Percentiles rank a stretch among this genome's conserved stretches.
Conservation (phyloP, 2,329 filamentous ascomycete genomes). For the Aureobasidium namibiae region DNA sequence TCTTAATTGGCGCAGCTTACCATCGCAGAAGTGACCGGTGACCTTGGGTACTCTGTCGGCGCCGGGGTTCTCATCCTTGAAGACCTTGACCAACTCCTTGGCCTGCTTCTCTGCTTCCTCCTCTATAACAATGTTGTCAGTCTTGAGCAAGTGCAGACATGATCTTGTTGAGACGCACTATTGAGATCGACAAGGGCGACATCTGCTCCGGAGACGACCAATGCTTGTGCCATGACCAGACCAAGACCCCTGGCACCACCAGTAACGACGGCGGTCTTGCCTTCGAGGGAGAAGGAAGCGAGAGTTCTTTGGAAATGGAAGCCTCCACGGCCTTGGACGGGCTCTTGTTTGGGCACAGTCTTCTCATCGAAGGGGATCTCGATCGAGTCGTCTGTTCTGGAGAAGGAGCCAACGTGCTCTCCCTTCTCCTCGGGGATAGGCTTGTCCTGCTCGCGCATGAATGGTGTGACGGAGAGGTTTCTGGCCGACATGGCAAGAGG, state of each 20-base stretch:
- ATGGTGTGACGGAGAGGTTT: constrained; percentile 1
- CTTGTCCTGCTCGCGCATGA: constrained; percentile 17
- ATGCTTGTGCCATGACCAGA: constrained; percentile 84
- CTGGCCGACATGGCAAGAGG: constrained; percentile 8
- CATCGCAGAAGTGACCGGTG: constrained; percentile 79
- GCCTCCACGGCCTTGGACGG: constrained; percentile 68
- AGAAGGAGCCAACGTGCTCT: constrained; percentile 57
- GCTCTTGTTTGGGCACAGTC: constrained; percentile 61
- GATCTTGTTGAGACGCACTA: constrained; percentile 45
- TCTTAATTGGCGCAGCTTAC: neutral
- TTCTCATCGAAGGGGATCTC: constrained; percentile 72
- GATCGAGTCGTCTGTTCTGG: constrained; percentile 71
- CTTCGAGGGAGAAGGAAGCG: constrained; percentile 77
- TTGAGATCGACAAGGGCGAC: constrained; percentile 92
- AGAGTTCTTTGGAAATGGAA: constrained; percentile 79
- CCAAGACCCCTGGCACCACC: constrained; percentile 85
- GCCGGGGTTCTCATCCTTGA: constrained; percentile 71
- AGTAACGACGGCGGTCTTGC: constrained; percentile 75
- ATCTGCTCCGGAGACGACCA: constrained; percentile 80
- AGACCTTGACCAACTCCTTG: constrained; percentile 62
- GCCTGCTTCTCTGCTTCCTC: constrained; percentile 78
- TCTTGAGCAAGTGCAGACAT: neutral
- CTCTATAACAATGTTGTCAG: constrained; percentile 41
- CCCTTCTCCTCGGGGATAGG: constrained; percentile 19
- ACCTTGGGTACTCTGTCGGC: constrained; percentile 69